Base-by-base conservation (phyloP, 2,329 filamentous ascomycete species). In the Eutypella sp. region DNA sequence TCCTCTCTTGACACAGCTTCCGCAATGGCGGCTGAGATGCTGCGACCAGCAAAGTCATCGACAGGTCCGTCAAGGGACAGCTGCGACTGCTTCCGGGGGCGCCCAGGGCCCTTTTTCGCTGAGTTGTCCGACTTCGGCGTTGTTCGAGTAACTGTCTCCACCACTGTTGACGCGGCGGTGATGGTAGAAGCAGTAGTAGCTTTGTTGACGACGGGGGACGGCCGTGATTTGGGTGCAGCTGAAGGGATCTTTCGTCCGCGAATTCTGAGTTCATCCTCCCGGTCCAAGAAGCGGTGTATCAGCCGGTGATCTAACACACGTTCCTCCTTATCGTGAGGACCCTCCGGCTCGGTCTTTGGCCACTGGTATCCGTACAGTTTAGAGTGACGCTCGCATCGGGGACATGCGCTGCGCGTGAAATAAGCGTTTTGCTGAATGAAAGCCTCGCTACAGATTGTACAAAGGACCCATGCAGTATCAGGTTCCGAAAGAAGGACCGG, bases 341-440 rank as follows among this genome's bases (percentile, higher is more conserved):
- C 88, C 22, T 85, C 82, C 50, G 77, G 85, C 48, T 96, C 87
- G 0, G 93, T 97, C 72, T 99, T 96, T 5, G 93, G 93, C 93
- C 93, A 99, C 47, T 86, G 76, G 61, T 87, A 96, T 0, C 95
- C 95, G 63, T 97, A 99, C 1, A 99, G 71, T 70, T 95, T 97
- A 15, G 88, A 95, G 62, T 99, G 93, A 0, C 93, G 81, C 69
- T 99, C 93, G 65, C 93, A 99, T 6, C 93, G 82, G 4, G 89
- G 91, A 63, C 93, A 99, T 15, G 89, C 85, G 41, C 86, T 83
- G 43, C 85, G 82, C 1, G 91, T 96, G 53, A 84, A 85, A 64
- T 95, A 96, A 0, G 89, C 89, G 52, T 97, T 87, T 34, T 82
- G 77, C 64, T 97, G 92, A 5, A 97, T 85, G 62, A 97, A 99